Evolutionary conservation across 768 basidiomycete species (phyloP).

Genomic region (Leccinellum luteum): DNA sequence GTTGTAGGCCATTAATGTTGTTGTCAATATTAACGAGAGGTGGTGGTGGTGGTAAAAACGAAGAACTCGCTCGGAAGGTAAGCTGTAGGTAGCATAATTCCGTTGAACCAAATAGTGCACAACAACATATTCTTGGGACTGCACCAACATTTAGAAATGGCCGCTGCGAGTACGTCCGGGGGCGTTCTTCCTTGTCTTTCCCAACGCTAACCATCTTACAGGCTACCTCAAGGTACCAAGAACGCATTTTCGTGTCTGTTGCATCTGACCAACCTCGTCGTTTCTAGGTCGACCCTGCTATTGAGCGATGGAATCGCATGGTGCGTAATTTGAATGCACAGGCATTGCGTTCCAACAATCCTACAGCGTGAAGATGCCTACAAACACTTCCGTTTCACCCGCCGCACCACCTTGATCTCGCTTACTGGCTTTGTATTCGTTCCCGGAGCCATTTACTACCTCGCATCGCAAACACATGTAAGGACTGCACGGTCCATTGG

Average conservation of each 20-base stretch:
- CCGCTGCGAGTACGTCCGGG: constrained; percentile 56
- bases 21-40: constrained; percentile 11
- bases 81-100: too few species aligned
- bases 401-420: constrained; percentile 56
- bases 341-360: not conserved
- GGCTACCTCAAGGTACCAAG: constrained; percentile 55
- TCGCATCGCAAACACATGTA: constrained; percentile 39
- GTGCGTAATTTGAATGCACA: constrained; percentile 32
- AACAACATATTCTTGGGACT: constrained; percentile 24
- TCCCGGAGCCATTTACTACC: constrained; percentile 53
- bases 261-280: constrained; percentile 1
- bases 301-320: constrained; percentile 63
- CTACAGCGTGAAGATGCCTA: constrained; percentile 81
- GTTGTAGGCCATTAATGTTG: constrained; percentile 74
- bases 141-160: constrained; percentile 45
- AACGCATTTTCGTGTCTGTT: not conserved
- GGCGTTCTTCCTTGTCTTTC: not conserved
- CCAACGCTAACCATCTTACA: constrained; percentile 26
- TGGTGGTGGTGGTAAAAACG: constrained; percentile 21
- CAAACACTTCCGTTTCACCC: constrained; percentile 79
- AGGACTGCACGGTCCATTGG: constrained; percentile 31
- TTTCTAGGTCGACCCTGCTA: constrained; percentile 48
- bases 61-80: constrained; percentile 12
- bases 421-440: constrained; percentile 63
- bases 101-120: constrained; percentile 27